phyloP scores from a whole-genome alignment of 495 filamentous ascomycete species.

The Halenospora varia region DNA sequence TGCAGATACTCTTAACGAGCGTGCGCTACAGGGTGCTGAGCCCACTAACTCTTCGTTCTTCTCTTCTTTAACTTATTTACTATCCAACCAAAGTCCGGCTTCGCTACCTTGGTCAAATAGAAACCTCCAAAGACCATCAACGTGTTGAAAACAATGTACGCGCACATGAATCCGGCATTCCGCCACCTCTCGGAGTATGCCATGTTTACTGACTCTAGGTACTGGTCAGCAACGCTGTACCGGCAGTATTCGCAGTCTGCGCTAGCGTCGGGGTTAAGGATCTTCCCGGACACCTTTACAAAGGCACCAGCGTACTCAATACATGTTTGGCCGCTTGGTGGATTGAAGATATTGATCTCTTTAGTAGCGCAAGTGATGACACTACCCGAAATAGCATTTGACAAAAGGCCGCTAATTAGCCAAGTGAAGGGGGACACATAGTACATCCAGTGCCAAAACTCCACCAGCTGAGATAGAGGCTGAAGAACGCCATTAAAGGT shows the following conservation, averaged over 20 bases:
- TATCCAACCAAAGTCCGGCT: no score
- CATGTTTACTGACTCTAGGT: constrained; percentile 63
- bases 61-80: no score
- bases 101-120: no score
- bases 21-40: no score
- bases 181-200: constrained; percentile 53
- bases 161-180: constrained; percentile 56
- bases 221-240: constrained; percentile 60
- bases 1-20: no score
- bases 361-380: constrained; percentile 39
- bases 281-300: constrained; percentile 5
- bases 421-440: constrained; percentile 61
- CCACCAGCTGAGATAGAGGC: constrained; percentile 43
- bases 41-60: no score
- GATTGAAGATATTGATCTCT: constrained; percentile 42
- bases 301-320: constrained; percentile 34
- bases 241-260: constrained; percentile 69
- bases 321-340: constrained; percentile 42
- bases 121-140: no score
- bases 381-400: constrained; percentile 39
- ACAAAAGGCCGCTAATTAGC: constrained; percentile 48
- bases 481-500: constrained; percentile 59
- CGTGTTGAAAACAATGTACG: constrained; percentile 31
- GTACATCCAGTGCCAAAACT: constrained; percentile 67
- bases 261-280: constrained; percentile 50